Evolutionary conservation across 2,329 filamentous ascomycete species (phyloP).

Genomic region (Ascochyta pisi): DNA sequence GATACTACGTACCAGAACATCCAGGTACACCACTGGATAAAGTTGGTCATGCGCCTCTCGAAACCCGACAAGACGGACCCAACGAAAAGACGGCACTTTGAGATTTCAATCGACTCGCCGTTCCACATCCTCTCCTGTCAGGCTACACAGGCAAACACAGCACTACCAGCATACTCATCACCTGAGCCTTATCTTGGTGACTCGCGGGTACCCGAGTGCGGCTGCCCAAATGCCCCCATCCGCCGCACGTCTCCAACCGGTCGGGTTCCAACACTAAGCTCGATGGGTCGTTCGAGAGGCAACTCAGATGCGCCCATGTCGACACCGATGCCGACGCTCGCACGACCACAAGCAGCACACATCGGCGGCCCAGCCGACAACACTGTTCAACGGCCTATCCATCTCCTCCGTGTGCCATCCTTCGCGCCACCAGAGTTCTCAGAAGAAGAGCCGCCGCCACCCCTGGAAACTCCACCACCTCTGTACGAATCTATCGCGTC

Average conservation of each 20-base stretch:
- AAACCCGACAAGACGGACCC: slow-evolving; percentile 81
- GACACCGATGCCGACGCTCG: slow-evolving; percentile 54
- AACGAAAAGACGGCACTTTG: slow-evolving; percentile 83
- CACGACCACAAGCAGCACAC: slow-evolving; percentile 58
- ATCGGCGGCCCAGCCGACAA: slow-evolving; percentile 55
- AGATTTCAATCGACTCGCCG: slow-evolving; percentile 95
- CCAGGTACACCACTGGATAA: slow-evolving; percentile 95
- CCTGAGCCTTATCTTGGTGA: slow-evolving; percentile 51
- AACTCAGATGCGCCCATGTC: slow-evolving; percentile 33
- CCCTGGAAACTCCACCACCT: slow-evolving; percentile 80
- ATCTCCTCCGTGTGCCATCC: slow-evolving; percentile 81
- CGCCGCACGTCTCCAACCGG: slow-evolving; percentile 57
- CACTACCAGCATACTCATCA: slow-evolving; percentile 78
- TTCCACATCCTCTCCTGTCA: slow-evolving; percentile 93
- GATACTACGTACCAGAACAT: slow-evolving; percentile 95
- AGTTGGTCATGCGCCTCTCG: slow-evolving; percentile 94
- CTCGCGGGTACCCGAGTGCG: slow-evolving; percentile 60
- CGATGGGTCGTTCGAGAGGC: slow-evolving; percentile 54
- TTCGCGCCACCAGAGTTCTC: slow-evolving; percentile 90
- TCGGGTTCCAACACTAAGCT: slow-evolving; percentile 64
- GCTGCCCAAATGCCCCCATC: slow-evolving; percentile 70
- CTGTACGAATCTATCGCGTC: slow-evolving; percentile 82
- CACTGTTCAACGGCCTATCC: slow-evolving; percentile 73
- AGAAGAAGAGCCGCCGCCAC: slow-evolving; percentile 77
- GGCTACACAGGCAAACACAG: slow-evolving; percentile 89